Evolutionary conservation across 768 basidiomycete species (phyloP).

Genomic region (Mycena latifolia): DNA sequence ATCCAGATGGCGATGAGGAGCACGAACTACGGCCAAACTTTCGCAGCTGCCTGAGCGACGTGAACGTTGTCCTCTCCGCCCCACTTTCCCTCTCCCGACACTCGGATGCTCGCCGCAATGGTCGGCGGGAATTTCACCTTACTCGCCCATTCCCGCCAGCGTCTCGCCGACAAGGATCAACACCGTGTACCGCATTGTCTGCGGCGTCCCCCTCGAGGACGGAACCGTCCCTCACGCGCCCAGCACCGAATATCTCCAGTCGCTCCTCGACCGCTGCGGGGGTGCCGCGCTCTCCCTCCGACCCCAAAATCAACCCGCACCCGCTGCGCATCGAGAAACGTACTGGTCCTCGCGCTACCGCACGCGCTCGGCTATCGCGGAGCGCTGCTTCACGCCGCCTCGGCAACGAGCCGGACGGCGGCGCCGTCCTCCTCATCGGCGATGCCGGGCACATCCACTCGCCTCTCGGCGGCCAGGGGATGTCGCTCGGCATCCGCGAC

Average conservation of each 20-base stretch:
- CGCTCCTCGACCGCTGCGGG: conserved; percentile 54
- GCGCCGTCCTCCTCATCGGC: conserved; percentile 45
- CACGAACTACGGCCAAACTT: conserved; percentile 45
- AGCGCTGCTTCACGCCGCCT: conserved; percentile 50
- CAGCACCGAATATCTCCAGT: conserved; percentile 56
- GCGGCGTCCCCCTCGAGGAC: conserved; percentile 48
- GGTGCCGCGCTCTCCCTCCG: conserved; percentile 47
- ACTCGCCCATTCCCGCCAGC: conserved; percentile 50
- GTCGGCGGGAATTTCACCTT: conserved; percentile 47
- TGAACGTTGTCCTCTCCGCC: conserved; percentile 50
- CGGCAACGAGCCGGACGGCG: no score
- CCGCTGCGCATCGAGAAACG: no score
- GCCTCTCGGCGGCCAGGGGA: conserved; percentile 67
- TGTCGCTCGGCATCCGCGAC: conserved; percentile 69
- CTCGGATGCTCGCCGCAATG: conserved; percentile 40
- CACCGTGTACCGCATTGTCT: conserved; percentile 54
- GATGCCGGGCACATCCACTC: conserved; percentile 68
- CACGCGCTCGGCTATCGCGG: conserved; percentile 58
- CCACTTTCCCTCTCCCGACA: conserved; percentile 36
- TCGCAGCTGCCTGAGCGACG: conserved; percentile 61
- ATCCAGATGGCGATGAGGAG: conserved; percentile 50
- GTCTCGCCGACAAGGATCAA: conserved; percentile 37
- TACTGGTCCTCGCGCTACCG: conserved; percentile 63
- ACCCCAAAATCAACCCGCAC: no score
- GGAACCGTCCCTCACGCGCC: conserved; percentile 55